Percentiles rank a stretch among this genome's conserved stretches.
These are phyloP conservation scores for Alnus glutinosa DNA, from an alignment of 306 rosid species.

Conservation along the genomic window DNA sequence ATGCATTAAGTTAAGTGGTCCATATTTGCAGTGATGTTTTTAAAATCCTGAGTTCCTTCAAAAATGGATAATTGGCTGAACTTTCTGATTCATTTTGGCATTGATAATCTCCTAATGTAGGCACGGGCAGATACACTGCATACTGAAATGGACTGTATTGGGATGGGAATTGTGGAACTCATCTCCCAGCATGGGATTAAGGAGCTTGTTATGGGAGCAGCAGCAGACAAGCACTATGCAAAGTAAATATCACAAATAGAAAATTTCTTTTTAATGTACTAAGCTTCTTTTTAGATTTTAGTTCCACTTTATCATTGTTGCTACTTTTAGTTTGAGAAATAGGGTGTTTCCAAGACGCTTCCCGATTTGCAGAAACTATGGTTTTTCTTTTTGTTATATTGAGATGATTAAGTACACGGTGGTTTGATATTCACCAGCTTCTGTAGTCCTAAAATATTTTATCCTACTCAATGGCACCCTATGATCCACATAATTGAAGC, in stretches of 20 bases:
- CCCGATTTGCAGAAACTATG: constrained; percentile 5
- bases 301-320: neutral
- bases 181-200: constrained; percentile 49
- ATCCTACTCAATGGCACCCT: no score
- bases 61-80: constrained; percentile 1
- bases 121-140: constrained; percentile 44
- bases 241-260: constrained; percentile 42
- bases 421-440: neutral
- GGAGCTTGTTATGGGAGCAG: constrained; percentile 91
- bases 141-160: constrained; percentile 58
- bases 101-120: constrained; percentile 38
- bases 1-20: neutral
- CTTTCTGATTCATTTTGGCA: neutral
- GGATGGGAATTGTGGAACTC: constrained; percentile 73
- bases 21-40: neutral
- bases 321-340: neutral
- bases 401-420: neutral
- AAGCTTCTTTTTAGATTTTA: neutral
- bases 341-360: neutral
- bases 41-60: neutral
- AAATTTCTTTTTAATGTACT: constrained; percentile 9
- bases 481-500: neutral
- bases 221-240: constrained; percentile 62
- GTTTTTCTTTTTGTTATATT: neutral
- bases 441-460: constrained; percentile 5